Evolutionary conservation across 2,329 filamentous ascomycete species (phyloP).

Genomic region (Apiospora koreana): DNA sequence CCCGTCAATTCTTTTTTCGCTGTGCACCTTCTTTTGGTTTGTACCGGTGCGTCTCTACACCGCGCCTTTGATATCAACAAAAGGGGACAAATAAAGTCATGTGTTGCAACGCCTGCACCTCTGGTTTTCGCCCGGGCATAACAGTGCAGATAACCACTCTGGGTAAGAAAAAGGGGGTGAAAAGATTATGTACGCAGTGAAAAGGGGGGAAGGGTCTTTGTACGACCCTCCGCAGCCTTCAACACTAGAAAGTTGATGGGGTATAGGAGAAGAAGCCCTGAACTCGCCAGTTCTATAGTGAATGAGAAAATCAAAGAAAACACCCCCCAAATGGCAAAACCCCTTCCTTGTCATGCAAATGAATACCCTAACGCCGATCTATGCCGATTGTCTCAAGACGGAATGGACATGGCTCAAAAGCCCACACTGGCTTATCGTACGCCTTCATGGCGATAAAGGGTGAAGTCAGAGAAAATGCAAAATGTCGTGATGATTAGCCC

Average conservation of each 20-base stretch:
- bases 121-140: neutral
- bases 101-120: neutral
- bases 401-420: neutral
- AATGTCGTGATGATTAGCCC: neutral
- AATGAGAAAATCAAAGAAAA: neutral
- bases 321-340: neutral
- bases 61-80: neutral
- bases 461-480: neutral
- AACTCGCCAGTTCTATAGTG: slow-evolving; percentile 1
- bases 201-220: neutral
- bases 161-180: neutral
- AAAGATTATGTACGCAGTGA: neutral
- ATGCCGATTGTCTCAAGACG: neutral
- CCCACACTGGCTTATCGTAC: neutral
- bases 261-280: slow-evolving; percentile 5
- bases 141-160: neutral
- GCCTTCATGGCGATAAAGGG: neutral
- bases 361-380: slow-evolving; percentile 5
- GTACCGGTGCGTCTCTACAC: neutral
- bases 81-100: neutral
- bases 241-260: slow-evolving; percentile 8
- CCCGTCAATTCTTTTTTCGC: neutral
- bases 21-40: neutral
- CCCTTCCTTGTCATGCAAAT: neutral
- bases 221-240: slow-evolving; percentile 3